These are phyloP conservation scores for Ascobolus immersus DNA, from an alignment of 495 filamentous ascomycete genomes.

Conservation along the genomic window DNA sequence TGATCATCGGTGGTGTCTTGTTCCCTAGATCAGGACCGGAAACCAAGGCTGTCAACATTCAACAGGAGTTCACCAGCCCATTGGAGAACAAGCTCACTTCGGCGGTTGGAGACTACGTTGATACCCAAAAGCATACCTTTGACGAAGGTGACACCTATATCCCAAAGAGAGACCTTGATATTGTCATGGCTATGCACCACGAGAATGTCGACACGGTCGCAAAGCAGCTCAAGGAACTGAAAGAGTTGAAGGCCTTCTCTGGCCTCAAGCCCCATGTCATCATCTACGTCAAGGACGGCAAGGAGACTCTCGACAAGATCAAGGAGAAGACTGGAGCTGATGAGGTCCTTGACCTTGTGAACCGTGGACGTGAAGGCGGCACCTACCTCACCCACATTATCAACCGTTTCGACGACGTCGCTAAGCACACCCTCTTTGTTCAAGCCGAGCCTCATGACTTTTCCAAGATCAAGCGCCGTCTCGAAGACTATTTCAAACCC, in stretches of 20 bases:
- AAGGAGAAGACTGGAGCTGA: constrained; percentile 13
- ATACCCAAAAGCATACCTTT: background rate
- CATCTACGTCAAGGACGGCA: constrained; percentile 19
- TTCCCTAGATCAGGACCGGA: constrained; percentile 5
- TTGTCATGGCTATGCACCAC: constrained; percentile 20
- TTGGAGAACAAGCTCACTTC: constrained; percentile 7
- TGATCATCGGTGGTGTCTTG: constrained; percentile 40
- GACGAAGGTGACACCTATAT: constrained; percentile 4
- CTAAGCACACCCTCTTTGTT: constrained; percentile 23
- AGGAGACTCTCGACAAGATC: constrained; percentile 9
- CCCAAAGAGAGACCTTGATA: constrained; percentile 14
- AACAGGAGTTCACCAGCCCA: constrained; percentile 1
- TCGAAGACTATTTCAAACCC: constrained; percentile 19
- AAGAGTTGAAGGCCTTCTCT: constrained; percentile 9
- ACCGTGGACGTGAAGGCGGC: constrained; percentile 21
- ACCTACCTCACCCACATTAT: constrained; percentile 24
- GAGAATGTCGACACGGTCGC: constrained; percentile 14
- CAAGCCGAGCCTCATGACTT: constrained; percentile 22
- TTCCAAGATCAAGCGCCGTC: constrained; percentile 15
- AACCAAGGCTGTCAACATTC: background rate
- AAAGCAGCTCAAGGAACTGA: constrained; percentile 5
- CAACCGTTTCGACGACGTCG: constrained; percentile 20
- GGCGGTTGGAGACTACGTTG: constrained; percentile 1
- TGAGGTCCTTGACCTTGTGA: constrained; percentile 15
- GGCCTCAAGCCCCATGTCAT: constrained; percentile 13